phyloP scores from a whole-genome alignment of 1,139 yeast genomes.

The Candida sp. region DNA sequence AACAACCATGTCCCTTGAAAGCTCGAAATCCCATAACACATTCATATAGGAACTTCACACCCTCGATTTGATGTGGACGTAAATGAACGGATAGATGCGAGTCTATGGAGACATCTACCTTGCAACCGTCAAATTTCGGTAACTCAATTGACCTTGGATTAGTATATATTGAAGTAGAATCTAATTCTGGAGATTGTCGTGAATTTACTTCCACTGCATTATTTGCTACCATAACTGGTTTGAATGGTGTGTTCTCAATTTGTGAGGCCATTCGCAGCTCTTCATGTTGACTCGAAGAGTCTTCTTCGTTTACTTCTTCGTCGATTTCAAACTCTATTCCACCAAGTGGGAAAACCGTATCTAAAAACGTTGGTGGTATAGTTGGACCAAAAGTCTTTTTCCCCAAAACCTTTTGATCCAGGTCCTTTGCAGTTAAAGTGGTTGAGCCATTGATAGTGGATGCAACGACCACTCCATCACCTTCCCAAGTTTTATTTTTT shows the following conservation, averaged over 20 bases:
- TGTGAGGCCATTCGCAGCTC: neutral
- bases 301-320: slow-evolving; percentile 25
- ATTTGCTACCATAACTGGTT: neutral
- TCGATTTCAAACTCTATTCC: slow-evolving; percentile 55
- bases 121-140: slow-evolving; percentile 10
- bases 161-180: slow-evolving; percentile 3
- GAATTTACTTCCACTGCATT: neutral
- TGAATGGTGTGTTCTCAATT: neutral
- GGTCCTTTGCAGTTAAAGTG: neutral
- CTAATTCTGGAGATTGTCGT: neutral
- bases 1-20: slow-evolving; percentile 64
- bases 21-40: slow-evolving; percentile 70
- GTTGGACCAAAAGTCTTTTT: slow-evolving; percentile 4
- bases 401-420: neutral
- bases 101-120: slow-evolving; percentile 56
- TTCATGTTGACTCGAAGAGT: neutral
- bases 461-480: slow-evolving; percentile 55
- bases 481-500: slow-evolving; percentile 94
- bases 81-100: slow-evolving; percentile 54
- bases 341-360: slow-evolving; percentile 46
- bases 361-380: slow-evolving; percentile 14
- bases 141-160: slow-evolving; percentile 5
- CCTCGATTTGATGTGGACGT: slow-evolving; percentile 85
- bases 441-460: neutral
- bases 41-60: slow-evolving; percentile 75